A percentile compares a stretch with the other conserved stretches of the same genome.
phyloP scores from a whole-genome alignment of 345 rosid genomes.

The Lepidium aucheri region DNA sequence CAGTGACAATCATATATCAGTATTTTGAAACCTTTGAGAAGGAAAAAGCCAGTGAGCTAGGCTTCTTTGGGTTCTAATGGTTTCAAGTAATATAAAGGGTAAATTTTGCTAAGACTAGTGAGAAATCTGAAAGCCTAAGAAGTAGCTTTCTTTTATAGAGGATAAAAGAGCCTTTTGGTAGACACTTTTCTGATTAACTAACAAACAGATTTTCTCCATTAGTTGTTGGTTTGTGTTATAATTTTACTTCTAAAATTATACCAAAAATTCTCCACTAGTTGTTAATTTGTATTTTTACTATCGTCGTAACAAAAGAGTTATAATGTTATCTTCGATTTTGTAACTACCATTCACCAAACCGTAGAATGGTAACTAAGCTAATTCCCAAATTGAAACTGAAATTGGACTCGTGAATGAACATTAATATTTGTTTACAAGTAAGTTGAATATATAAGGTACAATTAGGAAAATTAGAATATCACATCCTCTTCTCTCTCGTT shows the following conservation, averaged over 20 bases:
- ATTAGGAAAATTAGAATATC: too few relatives aligned
- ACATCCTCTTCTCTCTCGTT: too few relatives aligned
- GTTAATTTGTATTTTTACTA: neutral
- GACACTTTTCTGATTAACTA: constrained; percentile 4
- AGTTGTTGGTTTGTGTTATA: neutral
- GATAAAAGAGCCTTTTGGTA: neutral
- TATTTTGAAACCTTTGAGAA: constrained; percentile 68
- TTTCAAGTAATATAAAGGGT: neutral
- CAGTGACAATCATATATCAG: constrained; percentile 66
- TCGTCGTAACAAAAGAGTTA: neutral
- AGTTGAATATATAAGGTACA: too few relatives aligned
- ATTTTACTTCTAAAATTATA: too few relatives aligned
- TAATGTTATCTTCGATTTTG: too few relatives aligned
- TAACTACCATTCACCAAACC: too few relatives aligned
- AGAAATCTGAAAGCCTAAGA: neutral
- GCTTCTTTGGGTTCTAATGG: constrained; percentile 59
- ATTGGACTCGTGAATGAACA: too few relatives aligned
- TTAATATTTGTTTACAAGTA: too few relatives aligned
- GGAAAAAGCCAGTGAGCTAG: constrained; percentile 71
- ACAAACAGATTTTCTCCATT: neutral
- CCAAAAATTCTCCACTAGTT: neutral
- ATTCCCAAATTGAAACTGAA: too few relatives aligned
- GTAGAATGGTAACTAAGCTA: neutral
- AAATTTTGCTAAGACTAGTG: constrained; percentile 13
- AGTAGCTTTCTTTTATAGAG: neutral